These are phyloP conservation scores for Aspergillus pseudonomiae DNA, from an alignment of 2,329 filamentous ascomycete species.

Conservation along the genomic window DNA sequence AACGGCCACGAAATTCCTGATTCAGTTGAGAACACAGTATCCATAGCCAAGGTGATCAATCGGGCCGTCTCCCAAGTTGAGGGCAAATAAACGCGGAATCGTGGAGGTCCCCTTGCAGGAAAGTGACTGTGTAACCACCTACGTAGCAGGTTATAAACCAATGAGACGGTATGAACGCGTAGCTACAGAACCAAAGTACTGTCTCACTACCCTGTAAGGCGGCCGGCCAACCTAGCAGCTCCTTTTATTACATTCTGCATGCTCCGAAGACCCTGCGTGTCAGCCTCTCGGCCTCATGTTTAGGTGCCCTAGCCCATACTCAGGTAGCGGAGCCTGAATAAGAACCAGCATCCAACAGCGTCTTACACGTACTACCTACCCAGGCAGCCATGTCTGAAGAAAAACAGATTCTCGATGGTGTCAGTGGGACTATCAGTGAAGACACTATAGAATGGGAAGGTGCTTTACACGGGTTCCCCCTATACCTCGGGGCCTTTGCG, in stretches of 20 bases:
- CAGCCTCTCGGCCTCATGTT: background rate
- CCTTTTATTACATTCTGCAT: background rate
- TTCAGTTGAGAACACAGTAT: background rate
- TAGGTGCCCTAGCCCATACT: background rate
- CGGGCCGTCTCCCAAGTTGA: background rate
- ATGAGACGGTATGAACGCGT: background rate
- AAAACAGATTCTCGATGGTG: background rate
- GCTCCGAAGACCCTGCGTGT: too few relatives aligned
- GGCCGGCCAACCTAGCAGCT: background rate
- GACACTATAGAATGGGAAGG: background rate
- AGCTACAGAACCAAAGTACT: background rate
- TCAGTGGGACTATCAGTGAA: background rate
- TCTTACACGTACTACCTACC: background rate
- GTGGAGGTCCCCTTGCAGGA: background rate
- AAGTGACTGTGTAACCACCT: background rate
- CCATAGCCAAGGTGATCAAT: conserved; percentile 5
- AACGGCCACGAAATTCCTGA: conserved; percentile 19
- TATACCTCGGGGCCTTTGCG: background rate
- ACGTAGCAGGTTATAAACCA: background rate
- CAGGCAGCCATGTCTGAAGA: background rate
- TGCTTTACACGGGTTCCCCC: background rate
- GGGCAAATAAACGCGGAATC: background rate
- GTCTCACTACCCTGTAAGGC: background rate
- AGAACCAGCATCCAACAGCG: background rate
- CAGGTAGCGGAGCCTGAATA: background rate